Conservation (phyloP, 345 rosid genomes). For the Bruguiera parviflora region DNA sequence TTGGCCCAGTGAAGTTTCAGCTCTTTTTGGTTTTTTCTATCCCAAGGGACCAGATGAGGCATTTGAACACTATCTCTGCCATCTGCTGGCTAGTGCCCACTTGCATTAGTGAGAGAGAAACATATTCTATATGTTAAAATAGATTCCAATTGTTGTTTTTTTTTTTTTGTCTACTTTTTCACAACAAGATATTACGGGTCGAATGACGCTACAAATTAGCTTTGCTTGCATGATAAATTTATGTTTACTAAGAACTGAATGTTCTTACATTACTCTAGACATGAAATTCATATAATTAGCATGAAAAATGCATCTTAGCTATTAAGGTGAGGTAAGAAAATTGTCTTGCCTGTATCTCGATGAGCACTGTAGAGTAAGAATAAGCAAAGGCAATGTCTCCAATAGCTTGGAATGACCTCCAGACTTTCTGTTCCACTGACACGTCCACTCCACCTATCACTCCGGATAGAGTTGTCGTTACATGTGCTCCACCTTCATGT, state of each 20-base stretch:
- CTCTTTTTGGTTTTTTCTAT: too few species aligned
- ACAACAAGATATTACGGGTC: too few species aligned
- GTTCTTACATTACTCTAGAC: neutral
- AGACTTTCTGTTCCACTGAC: conserved; percentile 65
- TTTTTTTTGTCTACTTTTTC: too few species aligned
- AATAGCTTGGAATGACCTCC: conserved; percentile 70
- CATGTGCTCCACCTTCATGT: conserved; percentile 30
- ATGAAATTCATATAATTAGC: neutral
- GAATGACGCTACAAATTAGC: neutral
- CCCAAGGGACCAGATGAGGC: too few species aligned
- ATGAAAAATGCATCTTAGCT: neutral
- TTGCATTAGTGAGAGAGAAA: too few species aligned
- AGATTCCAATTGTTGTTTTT: too few species aligned
- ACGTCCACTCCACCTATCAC: conserved; percentile 58
- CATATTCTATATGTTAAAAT: too few species aligned
- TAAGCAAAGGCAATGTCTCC: conserved; percentile 91
- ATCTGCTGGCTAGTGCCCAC: too few species aligned
- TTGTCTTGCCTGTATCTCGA: conserved; percentile 71
- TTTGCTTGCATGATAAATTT: conserved; percentile 7
- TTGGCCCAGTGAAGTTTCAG: neutral
- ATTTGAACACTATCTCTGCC: too few species aligned
- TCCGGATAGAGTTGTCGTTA: conserved; percentile 54
- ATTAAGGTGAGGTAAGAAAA: neutral
- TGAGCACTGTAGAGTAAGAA: conserved; percentile 68
- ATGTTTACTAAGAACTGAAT: too few species aligned